Evolutionary conservation across 306 rosid species (phyloP).

Genomic region (Sphenostylis stenocarpa): DNA sequence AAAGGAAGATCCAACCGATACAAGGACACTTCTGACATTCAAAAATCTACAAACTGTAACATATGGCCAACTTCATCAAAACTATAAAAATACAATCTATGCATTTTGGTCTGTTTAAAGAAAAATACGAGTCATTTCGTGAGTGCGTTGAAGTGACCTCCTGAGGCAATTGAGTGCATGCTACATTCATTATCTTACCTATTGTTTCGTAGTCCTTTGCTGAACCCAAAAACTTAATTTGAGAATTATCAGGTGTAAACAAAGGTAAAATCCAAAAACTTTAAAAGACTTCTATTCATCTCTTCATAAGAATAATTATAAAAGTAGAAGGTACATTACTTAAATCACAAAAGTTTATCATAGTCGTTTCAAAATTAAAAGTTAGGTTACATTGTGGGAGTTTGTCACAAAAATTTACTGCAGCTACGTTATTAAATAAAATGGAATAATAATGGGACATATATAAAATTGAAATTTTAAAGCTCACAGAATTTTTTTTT

Average conservation of each 20-base stretch:
- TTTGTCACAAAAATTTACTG: neutral
- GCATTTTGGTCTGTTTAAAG: neutral
- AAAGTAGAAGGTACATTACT: neutral
- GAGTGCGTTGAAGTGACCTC: neutral
- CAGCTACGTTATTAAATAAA: neutral
- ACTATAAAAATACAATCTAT: neutral
- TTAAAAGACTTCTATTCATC: neutral
- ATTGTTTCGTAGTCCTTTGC: neutral
- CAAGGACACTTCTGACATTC: neutral
- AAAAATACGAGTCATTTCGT: neutral
- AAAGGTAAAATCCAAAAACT: neutral
- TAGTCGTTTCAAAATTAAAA: neutral
- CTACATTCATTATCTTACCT: neutral
- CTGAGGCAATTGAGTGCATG: neutral
- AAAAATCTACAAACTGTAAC: neutral
- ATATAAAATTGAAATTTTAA: neutral
- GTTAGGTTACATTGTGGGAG: neutral
- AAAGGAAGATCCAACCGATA: neutral
- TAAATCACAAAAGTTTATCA: neutral
- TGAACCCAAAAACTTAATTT: neutral
- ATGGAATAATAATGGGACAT: neutral
- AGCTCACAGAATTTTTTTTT: neutral
- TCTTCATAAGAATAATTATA: neutral
- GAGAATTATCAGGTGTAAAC: neutral
- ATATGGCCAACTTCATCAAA: conserved; percentile 2